Evolutionary conservation across 108 stramenopile genomes (phyloP), one percentile per base, ranked within the genome.

Genomic region (Chaetoceros muelleri): DNA sequence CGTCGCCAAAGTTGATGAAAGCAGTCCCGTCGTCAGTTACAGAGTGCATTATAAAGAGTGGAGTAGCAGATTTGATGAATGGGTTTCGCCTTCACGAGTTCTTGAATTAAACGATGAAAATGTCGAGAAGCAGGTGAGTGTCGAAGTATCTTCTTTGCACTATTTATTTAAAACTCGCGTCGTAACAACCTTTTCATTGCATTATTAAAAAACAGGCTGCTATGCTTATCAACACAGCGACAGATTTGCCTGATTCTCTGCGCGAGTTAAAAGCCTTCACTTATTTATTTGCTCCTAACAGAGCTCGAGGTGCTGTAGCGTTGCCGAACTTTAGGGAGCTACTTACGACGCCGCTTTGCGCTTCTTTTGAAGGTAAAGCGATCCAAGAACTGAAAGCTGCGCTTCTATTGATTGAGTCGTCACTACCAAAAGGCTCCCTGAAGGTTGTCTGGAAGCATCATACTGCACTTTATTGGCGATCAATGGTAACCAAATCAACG

Each of bases 21-120:
- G 62, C 2, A 58, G 46, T 2, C 66, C 70, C 49, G 78, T 78
- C 20, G 23, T 24, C 54, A 67, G 75, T 27, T 87, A 89, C 57
- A 57, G 78, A 21, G 84, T 93, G 2, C 79, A 71, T 28, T 93
- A 83, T 69, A 77, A 73, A 47, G 73, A 74, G 34, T 93, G 91
- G 91, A 83, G 84, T 47, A 76, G 68, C 52, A 68, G 87, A 20
- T 93, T 79, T 62, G 83, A 84, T 58, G 83, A 89, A 52, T 93
- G 87, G 91, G 87, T 93, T 19, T 54, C 56, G 18, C 70, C 69
- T 16, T 57, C 55, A 31, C 64, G 87, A 48, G 80, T 93, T 34
- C 70, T 89, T 17, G 82, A 78, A 53, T 69, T 81, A 8, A 91
- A 53, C 54, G 75, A 79, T 46, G 62, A 82, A 26, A 87, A 87